Base-by-base conservation (phyloP, 225 moss, liverwort and hornwort species). In the Straminergon stramineum region DNA sequence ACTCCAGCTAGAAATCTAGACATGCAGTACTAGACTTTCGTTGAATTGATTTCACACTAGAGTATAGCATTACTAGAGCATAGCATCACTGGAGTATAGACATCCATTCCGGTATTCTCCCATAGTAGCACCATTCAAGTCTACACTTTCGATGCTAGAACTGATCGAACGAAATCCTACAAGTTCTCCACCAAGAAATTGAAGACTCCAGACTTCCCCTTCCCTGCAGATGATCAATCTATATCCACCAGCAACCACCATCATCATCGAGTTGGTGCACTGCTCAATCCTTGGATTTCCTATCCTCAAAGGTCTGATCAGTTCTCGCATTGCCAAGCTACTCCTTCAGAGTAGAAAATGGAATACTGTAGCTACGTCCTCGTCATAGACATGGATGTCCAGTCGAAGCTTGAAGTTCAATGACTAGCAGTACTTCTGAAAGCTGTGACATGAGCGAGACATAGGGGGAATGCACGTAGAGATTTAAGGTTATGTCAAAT, bases 221-320 rank as follows among this genome's bases (percentile, higher is more conserved):
- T 84, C 74, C 48, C 41, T 79, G 52, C 61, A 74, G 79, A 67
- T 86, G 86, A 84, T 90, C 79, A 67, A 75, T 89, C 91, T 60
- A 74, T 80, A 16, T 89, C 80, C 84, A 86, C 90, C 92, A 73
- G 67, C 90, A 92, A 90, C 92, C 83, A 84, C 89, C 89, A 48
- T 73, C 53, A 76, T 69, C 48, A 80, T 74, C 86, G 75, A 70
- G 74, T 11, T 85, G 65, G 43, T 91, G 81, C 89, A 84, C 79
- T 84, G 73, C 77, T 63, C 83, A 32, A 57, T 70, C 30, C 61
- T 80, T 80, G 80, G 41, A 60, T 80, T 60, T 80, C 41, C 60
- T 41, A 60, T 80, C 11, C 30, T 18, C 80, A 12, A 58, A 19
- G 26, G 7, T 81, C 81, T 61, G 20, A 81, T 61, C 41, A 31